Base-by-base conservation (phyloP, 306 rosid species). In the Casuarina glauca region DNA sequence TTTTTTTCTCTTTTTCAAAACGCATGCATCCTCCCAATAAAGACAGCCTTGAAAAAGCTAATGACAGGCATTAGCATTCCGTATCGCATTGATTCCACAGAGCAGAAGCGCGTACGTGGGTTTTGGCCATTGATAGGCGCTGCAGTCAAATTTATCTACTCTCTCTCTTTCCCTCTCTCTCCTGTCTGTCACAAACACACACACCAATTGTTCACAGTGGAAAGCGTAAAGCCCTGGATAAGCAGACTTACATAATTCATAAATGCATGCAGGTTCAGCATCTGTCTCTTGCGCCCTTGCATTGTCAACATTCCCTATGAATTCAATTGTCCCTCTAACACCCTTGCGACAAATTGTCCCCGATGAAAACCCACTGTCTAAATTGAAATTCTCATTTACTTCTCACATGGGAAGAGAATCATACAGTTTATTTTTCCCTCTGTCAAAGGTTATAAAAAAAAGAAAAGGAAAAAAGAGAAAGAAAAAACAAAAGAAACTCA, bases 251-350 rank as follows among this genome's bases (percentile, higher is more conserved):
- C 79, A 81, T 81, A 72, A 51, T 51, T 79, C 86, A 87, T 90
- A 82, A 88, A 85, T 88, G 91, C 85, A 81, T 61, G 83, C 74
- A 70, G 46, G 80, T 77, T 76, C 81, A 78, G 75, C 85, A 81
- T 77, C 81, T 88, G 83, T 84, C 46, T 20, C 57, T 76, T 81
- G 63, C 50, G 82, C 48, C 42, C 69, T 42, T 42, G 15, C 81
- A 71, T 80, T 83, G 72, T 70, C 88, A 74, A 87, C 95, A 88
- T 88, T 90, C 96, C 84, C 50, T 38, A 9, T 60, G 38, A 85
- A 85, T 86, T 70, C 83, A 49, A 73, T 84, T 86, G 79, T 85
- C 39, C 84, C 74, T 75, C 82, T 82, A 10, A 61, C 78, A 44
- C 62, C 32, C 49, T 57, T 7, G 58, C 41, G 11, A 63, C 75